Evolutionary conservation across 163 green algal genomes (phyloP).

Genomic region (Chlorella variabilis): DNA sequence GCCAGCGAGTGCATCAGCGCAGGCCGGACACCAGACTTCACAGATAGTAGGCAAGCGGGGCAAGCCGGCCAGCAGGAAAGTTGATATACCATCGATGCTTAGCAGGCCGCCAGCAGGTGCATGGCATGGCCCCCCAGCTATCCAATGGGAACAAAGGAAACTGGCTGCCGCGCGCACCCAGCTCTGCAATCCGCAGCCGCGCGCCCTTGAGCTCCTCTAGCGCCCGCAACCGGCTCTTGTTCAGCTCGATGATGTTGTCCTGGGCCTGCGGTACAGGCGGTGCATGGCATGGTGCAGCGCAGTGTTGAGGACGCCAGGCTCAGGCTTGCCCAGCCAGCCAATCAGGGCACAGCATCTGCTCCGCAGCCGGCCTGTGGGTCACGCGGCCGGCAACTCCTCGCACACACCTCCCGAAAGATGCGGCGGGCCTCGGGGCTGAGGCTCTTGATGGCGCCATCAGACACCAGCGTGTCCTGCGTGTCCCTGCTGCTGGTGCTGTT

Average conservation of each 20-base stretch:
- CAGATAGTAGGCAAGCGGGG: too few species aligned
- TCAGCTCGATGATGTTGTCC: conserved; percentile 63
- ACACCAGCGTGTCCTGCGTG: conserved; percentile 18
- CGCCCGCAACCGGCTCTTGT: conserved; percentile 55
- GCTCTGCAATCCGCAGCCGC: conserved; percentile 52
- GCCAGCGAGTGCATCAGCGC: background rate
- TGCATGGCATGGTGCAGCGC: too few species aligned
- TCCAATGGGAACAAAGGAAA: too few species aligned
- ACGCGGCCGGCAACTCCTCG: too few species aligned
- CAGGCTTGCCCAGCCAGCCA: background rate
- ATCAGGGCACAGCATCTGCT: background rate
- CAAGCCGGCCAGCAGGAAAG: too few species aligned
- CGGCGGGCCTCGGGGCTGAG: conserved; percentile 27
- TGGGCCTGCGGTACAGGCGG: conserved; percentile 45
- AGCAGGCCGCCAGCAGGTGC: too few species aligned
- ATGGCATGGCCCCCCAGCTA: too few species aligned
- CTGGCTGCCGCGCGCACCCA: too few species aligned
- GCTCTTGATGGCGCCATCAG: conserved; percentile 31
- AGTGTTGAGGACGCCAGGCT: too few species aligned
- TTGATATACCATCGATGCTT: too few species aligned
- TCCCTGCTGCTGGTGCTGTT: conserved; percentile 1
- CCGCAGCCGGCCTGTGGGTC: too few species aligned
- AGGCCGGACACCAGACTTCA: too few species aligned
- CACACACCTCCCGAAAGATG: conserved; percentile 33
- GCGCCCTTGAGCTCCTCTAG: conserved; percentile 58